Percentiles rank a stretch among this genome's conserved stretches.
These are phyloP conservation scores for Teratosphaeria zuluensis DNA, from an alignment of 2,329 filamentous ascomycete species.

Conservation along the genomic window DNA sequence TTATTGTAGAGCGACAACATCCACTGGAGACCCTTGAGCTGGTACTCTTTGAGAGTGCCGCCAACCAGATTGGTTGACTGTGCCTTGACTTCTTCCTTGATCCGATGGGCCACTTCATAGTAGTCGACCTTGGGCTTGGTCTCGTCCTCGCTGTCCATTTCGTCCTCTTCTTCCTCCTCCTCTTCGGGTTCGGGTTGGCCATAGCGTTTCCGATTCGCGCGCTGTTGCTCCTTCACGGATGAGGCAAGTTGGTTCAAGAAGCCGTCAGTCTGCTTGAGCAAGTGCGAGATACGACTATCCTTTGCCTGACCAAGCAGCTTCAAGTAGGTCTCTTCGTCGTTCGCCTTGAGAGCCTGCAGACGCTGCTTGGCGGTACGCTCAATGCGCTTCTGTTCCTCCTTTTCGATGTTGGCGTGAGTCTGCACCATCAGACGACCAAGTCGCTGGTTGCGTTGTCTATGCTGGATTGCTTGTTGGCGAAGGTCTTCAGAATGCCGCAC, in stretches of 20 bases:
- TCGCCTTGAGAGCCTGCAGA: conserved; percentile 96
- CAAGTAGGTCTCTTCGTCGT: conserved; percentile 98
- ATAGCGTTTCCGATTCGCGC: conserved; percentile 69
- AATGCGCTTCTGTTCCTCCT: conserved; percentile 97
- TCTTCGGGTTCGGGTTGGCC: conserved; percentile 48
- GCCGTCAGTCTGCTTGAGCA: conserved; percentile 92
- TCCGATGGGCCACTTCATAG: conserved; percentile 92
- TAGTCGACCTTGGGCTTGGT: conserved; percentile 83
- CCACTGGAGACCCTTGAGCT: conserved; percentile 97
- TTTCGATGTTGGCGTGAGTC: conserved; percentile 94
- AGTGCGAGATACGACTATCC: conserved; percentile 96
- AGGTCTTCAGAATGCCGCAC: conserved; percentile 74
- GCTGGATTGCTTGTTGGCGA: conserved; percentile 53
- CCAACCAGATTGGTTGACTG: conserved; percentile 85
- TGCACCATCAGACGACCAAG: conserved; percentile 79
- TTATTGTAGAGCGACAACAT: conserved; percentile 99
- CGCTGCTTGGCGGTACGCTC: conserved; percentile 97
- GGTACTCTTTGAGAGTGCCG: conserved; percentile 91
- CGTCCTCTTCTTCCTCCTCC: conserved; percentile 48
- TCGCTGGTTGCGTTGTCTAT: conserved; percentile 70
- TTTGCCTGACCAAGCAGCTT: conserved; percentile 97
- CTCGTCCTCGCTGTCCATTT: conserved; percentile 59
- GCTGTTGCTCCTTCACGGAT: conserved; percentile 89
- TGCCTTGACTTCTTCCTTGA: conserved; percentile 80
- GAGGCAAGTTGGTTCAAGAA: conserved; percentile 93